Base-by-base conservation (phyloP, 1,284 basidiomycete species). In the Sporisorium scitamineum region DNA sequence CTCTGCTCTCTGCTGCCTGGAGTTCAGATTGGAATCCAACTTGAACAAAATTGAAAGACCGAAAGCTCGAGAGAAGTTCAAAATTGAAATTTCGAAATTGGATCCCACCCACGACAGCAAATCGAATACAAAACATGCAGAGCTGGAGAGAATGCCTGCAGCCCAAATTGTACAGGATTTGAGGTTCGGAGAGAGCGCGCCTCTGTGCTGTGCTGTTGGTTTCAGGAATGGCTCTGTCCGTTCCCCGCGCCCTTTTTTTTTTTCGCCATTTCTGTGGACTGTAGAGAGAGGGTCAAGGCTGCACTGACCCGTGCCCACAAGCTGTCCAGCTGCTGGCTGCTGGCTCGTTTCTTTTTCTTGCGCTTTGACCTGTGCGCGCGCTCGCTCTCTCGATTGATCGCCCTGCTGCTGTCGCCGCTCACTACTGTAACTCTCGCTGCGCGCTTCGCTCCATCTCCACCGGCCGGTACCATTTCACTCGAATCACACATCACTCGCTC, bases 31-130 rank as follows among this genome's bases (percentile, higher is more conserved):
- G 39, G 39, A 42, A 8, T 20, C 39, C 6, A n/a, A 42, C n/a
- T 20, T 20, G 39, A 42, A 42, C 53, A 67, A 60, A 18, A 56
- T 55, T 67, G 37, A 60, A 59, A 55, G 31, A 52, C 64, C 58
- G 64, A 56, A 44, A 59, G 24, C 45, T 22, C 24, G 41, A 22
- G 64, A 67, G 58, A 67, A 67, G 64, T 67, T 66, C 37, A 60
- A 60, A 52, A 24, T 59, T 47, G 27, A 10, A 31, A 22, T 24
- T 24, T 24, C 47, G 10, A 13, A 7, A 27, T n/a, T 31, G 14
- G 7, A n/a, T 6, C 3, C 47, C 27, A 50, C 48, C 27, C 48
- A 31, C 48, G 48, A 50, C 48, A 31, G 20, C 27, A 29, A 31
- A 11, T 31, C 29, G 51, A 51, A 59, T 59, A 48, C 34, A 53